Conservation (phyloP, 306 rosid species). For the Canavalia ensiformis region DNA sequence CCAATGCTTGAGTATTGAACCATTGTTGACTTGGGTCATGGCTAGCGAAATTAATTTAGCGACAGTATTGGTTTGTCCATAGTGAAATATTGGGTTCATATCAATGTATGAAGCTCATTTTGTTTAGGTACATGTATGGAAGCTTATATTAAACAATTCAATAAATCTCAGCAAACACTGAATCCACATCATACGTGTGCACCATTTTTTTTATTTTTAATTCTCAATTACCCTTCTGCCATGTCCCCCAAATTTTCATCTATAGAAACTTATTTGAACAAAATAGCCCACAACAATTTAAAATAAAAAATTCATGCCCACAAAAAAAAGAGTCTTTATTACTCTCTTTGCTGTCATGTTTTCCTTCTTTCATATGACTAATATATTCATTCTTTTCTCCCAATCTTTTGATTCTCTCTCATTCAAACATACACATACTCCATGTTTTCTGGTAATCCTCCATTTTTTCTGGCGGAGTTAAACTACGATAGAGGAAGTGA, state of each 20-base stretch:
- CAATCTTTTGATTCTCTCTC: conserved; percentile 48
- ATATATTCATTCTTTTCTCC: conserved; percentile 41
- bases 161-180: not conserved
- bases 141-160: too few relatives aligned
- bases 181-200: conserved; percentile 1
- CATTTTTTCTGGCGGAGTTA: too few relatives aligned
- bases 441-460: too few relatives aligned
- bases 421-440: too few relatives aligned
- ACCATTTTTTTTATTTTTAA: not conserved
- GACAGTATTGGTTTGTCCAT: too few relatives aligned
- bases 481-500: too few relatives aligned
- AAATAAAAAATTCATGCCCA: conserved; percentile 1
- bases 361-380: conserved; percentile 38
- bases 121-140: too few relatives aligned
- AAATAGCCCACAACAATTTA: conserved; percentile 34
- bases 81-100: too few relatives aligned
- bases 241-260: conserved; percentile 33
- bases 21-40: too few relatives aligned
- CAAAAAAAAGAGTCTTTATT: conserved; percentile 18
- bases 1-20: too few relatives aligned
- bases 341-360: conserved; percentile 36
- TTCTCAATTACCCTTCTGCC: conserved; percentile 31
- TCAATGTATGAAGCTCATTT: too few relatives aligned
- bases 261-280: conserved; percentile 39
- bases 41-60: too few relatives aligned